Evolutionary conservation across 805 yeast species (phyloP).

Genomic region (Candida hispaniensis): DNA sequence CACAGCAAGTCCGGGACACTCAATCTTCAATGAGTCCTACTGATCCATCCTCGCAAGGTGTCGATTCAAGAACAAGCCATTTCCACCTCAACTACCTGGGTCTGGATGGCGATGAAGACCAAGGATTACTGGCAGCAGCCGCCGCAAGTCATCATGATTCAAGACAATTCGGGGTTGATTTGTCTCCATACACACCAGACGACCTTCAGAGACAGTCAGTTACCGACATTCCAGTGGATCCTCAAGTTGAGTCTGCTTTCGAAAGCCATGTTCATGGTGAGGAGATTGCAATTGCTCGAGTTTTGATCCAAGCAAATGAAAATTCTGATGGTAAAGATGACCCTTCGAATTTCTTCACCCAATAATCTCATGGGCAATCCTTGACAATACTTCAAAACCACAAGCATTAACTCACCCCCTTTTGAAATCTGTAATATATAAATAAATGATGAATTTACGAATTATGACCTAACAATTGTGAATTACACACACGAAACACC

Average conservation of each 20-base stretch:
- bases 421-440: too few relatives aligned
- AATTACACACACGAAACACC: too few relatives aligned
- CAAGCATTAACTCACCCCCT: too few relatives aligned
- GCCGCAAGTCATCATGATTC: constrained; percentile 31
- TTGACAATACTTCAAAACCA: too few relatives aligned
- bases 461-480: too few relatives aligned
- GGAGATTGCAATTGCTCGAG: constrained; percentile 57
- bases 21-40: too few relatives aligned
- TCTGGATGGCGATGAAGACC: constrained; percentile 37
- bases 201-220: constrained; percentile 16
- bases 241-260: constrained; percentile 42
- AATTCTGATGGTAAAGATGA: constrained; percentile 16
- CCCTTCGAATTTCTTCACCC: constrained; percentile 8
- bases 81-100: too few relatives aligned
- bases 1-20: too few relatives aligned
- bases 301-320: constrained; percentile 50
- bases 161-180: constrained; percentile 12
- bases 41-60: too few relatives aligned
- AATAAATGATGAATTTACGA: too few relatives aligned
- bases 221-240: constrained; percentile 44
- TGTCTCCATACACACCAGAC: constrained; percentile 18
- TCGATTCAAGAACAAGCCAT: too few relatives aligned
- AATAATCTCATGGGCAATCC: too few relatives aligned
- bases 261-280: constrained; percentile 33
- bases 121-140: constrained; percentile 47